A percentile compares a stretch with the other conserved stretches of the same genome.
phyloP scores from a whole-genome alignment of 768 basidiomycete species.

The Rickenella mellea region DNA sequence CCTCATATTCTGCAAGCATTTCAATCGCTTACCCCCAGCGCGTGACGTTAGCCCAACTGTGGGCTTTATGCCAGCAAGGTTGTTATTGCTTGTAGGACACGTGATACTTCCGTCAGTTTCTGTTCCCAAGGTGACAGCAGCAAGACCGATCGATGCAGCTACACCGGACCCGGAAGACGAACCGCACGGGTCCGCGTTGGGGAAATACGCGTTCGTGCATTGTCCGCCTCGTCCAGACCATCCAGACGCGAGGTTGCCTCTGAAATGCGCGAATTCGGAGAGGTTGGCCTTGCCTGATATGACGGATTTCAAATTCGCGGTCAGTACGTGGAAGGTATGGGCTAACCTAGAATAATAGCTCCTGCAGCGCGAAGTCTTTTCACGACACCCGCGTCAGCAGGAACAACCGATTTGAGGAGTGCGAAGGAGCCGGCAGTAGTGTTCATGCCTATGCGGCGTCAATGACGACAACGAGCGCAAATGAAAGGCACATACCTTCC shows the following conservation, averaged over 20 bases:
- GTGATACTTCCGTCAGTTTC: slow-evolving; percentile 49
- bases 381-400: slow-evolving; percentile 24
- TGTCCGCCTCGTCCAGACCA: slow-evolving; percentile 54
- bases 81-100: slow-evolving; percentile 42
- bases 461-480: background rate
- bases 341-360: slow-evolving; percentile 27
- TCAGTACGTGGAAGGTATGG: slow-evolving; percentile 1
- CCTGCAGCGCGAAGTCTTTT: slow-evolving; percentile 17
- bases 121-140: slow-evolving; percentile 33
- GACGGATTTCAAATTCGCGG: background rate
- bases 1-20: background rate
- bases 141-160: slow-evolving; percentile 40
- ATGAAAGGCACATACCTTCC: slow-evolving; percentile 17
- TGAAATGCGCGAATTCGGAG: slow-evolving; percentile 43
- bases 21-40: slow-evolving; percentile 35
- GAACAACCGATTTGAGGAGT: slow-evolving; percentile 23
- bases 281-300: slow-evolving; percentile 43
- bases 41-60: slow-evolving; percentile 51
- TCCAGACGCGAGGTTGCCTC: slow-evolving; percentile 36
- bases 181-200: slow-evolving; percentile 44
- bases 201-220: slow-evolving; percentile 38
- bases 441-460: slow-evolving; percentile 24
- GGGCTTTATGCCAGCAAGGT: slow-evolving; percentile 50
- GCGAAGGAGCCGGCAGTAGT: slow-evolving; percentile 31
- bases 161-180: slow-evolving; percentile 54